Base-by-base conservation (phyloP, 345 rosid species). In the Crucihimalaya himalaica region DNA sequence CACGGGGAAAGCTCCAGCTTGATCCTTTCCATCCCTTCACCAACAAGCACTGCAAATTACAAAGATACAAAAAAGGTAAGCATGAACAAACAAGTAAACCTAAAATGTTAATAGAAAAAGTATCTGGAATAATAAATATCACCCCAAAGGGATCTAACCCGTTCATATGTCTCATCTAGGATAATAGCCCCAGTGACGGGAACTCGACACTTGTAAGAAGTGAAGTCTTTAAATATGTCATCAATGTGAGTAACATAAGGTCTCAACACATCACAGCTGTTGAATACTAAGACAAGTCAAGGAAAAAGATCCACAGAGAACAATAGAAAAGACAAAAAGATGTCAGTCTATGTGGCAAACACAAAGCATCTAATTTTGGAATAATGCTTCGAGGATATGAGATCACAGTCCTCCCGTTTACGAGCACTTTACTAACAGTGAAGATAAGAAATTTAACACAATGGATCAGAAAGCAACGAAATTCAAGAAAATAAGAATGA, bases 11-110 rank as follows among this genome's bases (percentile, higher is more conserved):
- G 86, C 98, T 92, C 99, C 98, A 96, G 84, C 99, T 96, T 3
- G 96, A 82, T 55, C 98, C 99, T 88, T 90, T 96, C 99, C 99
- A 92, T 68, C 97, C 99, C 81, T 96, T 96, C 68, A 96, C 99
- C 69, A 96, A 84, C 80, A 96, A 54, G 79, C 97, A 90, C 98
- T 89, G 75, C 70, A 62, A 79, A 59, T 48, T 23, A 46, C 71
- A 84, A 43, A 18, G 66, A 15, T 42, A 48, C 18, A 11, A 46
- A 20, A 61, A 57, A 11, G 12, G 56, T 42, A 20, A 73, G 63
- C 31, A 28, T 32, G 18, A 46, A 63, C 20, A 7, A 29, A 47
- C 63, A 79, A 57, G 25, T 63, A 69, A 75, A 56, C 29, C 46
- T 9, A 51, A 19, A 58, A 8, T 16, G 21, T 5, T 16, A 57